Percentiles rank a stretch among this genome's conserved stretches.
Evolutionary conservation across 2,329 filamentous ascomycete genomes (phyloP).

Genomic region (Exophiala phaeomuriformis): DNA sequence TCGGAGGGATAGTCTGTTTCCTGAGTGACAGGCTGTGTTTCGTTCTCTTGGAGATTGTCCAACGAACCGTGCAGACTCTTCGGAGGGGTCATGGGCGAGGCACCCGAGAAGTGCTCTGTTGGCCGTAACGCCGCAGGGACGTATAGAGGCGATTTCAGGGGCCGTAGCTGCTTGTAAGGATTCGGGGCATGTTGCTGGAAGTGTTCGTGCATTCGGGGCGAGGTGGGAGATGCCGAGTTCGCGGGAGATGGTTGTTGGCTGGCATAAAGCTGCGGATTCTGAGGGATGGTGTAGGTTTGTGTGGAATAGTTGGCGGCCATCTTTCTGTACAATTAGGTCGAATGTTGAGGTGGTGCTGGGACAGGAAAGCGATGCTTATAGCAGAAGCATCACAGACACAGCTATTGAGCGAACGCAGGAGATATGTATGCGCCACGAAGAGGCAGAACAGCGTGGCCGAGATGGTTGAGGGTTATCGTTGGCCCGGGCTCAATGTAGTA

Average conservation of each 20-base stretch:
- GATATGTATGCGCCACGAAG: not conserved
- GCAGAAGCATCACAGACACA: not conserved
- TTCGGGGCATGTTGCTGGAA: slow-evolving; percentile 28
- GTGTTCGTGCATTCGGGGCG: slow-evolving; percentile 41
- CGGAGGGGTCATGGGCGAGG: slow-evolving; percentile 43
- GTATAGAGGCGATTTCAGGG: slow-evolving; percentile 54
- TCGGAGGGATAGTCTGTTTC: slow-evolving; percentile 12
- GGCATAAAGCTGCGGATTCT: slow-evolving; percentile 26
- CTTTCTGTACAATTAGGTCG: not conserved
- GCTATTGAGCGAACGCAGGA: not conserved
- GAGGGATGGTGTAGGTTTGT: slow-evolving; percentile 25
- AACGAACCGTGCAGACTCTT: slow-evolving; percentile 51
- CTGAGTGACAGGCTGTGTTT: slow-evolving; percentile 28
- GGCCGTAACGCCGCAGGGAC: slow-evolving; percentile 56
- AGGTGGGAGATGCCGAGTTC: slow-evolving; percentile 46
- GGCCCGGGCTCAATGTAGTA: not conserved
- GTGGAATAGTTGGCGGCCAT: slow-evolving; percentile 25
- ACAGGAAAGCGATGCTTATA: not conserved
- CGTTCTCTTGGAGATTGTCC: slow-evolving; percentile 39
- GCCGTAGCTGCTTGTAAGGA: slow-evolving; percentile 51
- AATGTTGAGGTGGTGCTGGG: not conserved
- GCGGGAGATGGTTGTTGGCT: slow-evolving; percentile 37
- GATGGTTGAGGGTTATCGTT: not conserved
- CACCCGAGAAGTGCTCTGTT: slow-evolving; percentile 47
- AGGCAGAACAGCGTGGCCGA: not conserved